Conservation (phyloP, 495 filamentous ascomycete species). For the Xylaria scruposa region DNA sequence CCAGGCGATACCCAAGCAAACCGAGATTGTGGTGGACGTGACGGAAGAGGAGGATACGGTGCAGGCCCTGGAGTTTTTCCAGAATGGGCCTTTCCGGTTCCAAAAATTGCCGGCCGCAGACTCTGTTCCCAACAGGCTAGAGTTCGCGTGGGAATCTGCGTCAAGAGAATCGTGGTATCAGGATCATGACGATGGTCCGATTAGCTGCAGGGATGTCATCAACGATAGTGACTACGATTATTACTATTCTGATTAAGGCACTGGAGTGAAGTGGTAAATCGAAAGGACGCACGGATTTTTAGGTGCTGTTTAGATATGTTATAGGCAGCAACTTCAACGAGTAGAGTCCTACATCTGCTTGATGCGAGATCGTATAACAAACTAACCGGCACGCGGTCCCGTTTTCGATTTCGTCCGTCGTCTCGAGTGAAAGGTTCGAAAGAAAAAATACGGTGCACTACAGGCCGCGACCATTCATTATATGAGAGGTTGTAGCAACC, state of each 20-base stretch:
- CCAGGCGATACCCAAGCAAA: conserved; percentile 9
- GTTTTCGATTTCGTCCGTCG: no score
- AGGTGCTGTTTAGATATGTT: background rate
- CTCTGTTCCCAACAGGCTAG: conserved; percentile 5
- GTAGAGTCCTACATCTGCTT: no score
- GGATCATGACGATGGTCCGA: background rate
- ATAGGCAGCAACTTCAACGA: no score
- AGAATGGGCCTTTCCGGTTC: conserved; percentile 20
- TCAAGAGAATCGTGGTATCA: conserved; percentile 2
- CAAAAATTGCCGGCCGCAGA: conserved; percentile 13
- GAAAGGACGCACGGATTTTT: background rate
- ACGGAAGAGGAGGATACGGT: conserved; percentile 20
- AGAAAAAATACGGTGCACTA: no score
- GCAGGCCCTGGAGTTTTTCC: conserved; percentile 19
- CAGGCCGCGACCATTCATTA: no score
- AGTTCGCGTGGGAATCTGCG: conserved; percentile 18
- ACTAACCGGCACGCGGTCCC: no score
- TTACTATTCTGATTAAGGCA: conserved; percentile 15
- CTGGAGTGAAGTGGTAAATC: background rate
- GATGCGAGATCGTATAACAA: no score
- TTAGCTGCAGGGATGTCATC: conserved; percentile 17
- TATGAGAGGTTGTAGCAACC: no score
- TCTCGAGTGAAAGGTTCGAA: no score
- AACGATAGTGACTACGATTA: conserved; percentile 23
- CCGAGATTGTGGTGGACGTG: conserved; percentile 21